These are phyloP conservation scores for Zelonia costaricensis DNA, from an alignment of 208 protist genomes.

Conservation along the genomic window DNA sequence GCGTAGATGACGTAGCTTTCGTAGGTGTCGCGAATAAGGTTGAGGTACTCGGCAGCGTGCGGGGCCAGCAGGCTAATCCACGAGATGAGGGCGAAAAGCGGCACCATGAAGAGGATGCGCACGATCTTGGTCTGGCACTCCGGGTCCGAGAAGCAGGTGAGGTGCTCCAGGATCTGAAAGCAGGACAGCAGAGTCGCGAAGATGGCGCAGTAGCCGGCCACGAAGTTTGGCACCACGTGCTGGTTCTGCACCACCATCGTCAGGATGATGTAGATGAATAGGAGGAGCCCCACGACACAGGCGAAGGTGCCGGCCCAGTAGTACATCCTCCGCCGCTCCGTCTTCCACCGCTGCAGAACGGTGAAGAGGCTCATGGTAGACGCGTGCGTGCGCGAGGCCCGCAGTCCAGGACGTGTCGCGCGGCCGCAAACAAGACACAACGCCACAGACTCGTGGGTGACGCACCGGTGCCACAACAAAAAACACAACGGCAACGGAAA, in stretches of 20 bases:
- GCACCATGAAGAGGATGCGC: conserved; percentile 95
- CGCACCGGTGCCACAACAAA: no score
- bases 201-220: conserved; percentile 89
- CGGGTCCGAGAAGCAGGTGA: conserved; percentile 88
- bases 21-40: conserved; percentile 90
- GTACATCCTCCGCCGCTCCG: conserved; percentile 79
- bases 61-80: conserved; percentile 80
- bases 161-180: conserved; percentile 92
- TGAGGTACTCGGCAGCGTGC: conserved; percentile 84
- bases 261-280: conserved; percentile 68
- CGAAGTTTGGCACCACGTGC: conserved; percentile 68
- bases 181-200: conserved; percentile 86
- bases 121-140: conserved; percentile 92
- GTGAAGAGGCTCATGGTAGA: conserved; percentile 24
- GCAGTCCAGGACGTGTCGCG: conserved; percentile 1
- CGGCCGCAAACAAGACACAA: no score
- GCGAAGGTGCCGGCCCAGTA: conserved; percentile 85
- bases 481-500: no score
- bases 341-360: conserved; percentile 22
- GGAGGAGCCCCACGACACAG: conserved; percentile 71
- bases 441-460: no score
- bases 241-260: conserved; percentile 42
- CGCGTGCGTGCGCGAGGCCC: background rate
- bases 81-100: conserved; percentile 88
- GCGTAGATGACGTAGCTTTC: conserved; percentile 95